These are phyloP conservation scores for Phaeoacremonium minimum DNA, from an alignment of 2,329 filamentous ascomycete genomes.

Conservation along the genomic window DNA sequence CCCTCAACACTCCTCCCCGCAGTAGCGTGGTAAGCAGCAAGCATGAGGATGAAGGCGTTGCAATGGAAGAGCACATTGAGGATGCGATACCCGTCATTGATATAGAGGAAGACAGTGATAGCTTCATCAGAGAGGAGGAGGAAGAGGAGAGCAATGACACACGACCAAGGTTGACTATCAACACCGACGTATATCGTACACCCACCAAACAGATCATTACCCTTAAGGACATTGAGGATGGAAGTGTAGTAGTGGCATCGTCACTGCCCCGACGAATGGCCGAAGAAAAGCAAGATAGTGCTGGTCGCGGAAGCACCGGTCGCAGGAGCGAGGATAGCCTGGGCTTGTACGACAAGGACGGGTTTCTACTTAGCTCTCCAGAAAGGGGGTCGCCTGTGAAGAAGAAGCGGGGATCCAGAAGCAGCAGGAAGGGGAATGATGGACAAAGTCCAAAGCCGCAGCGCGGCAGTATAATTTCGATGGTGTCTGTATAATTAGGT, in stretches of 20 bases:
- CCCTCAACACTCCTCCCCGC: constrained; percentile 26
- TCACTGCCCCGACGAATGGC: background rate
- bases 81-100: background rate
- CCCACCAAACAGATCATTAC: background rate
- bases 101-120: constrained; percentile 11
- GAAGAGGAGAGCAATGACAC: background rate
- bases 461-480: too few species aligned
- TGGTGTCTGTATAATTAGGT: too few species aligned
- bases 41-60: background rate
- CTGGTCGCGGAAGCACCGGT: background rate
- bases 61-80: background rate
- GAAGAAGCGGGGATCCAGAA: too few species aligned
- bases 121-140: too few species aligned
- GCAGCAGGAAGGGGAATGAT: too few species aligned
- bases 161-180: background rate
- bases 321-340: constrained; percentile 31
- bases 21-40: background rate
- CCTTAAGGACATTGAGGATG: too few species aligned
- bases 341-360: constrained; percentile 39
- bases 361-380: constrained; percentile 38
- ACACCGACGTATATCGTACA: background rate
- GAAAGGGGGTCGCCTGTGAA: constrained; percentile 16
- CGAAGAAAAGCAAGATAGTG: background rate
- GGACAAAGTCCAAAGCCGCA: too few species aligned
- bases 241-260: too few species aligned